Percentiles rank a stretch among this genome's conserved stretches.
Evolutionary conservation across 306 rosid genomes (phyloP).

Genomic region (Malus orientalis): DNA sequence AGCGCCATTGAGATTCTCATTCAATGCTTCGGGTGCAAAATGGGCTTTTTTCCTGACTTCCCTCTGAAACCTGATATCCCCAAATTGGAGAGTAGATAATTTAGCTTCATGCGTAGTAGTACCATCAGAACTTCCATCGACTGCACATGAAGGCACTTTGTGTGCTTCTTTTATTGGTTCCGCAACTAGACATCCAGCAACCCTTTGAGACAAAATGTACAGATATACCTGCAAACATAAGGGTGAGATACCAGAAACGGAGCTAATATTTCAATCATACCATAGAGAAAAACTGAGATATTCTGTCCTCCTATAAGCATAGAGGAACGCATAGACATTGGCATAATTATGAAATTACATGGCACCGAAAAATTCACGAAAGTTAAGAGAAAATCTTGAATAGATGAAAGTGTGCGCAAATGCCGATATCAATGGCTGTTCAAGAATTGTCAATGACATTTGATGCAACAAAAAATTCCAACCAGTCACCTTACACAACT

Average conservation of each 20-base stretch:
- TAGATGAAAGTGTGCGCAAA: background rate
- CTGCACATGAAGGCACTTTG: slow-evolving; percentile 40
- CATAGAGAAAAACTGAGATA: background rate
- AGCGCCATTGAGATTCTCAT: slow-evolving; percentile 31
- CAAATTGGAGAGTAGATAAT: slow-evolving; percentile 49
- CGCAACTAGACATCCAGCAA: slow-evolving; percentile 58
- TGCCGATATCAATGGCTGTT: background rate
- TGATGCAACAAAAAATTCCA: background rate
- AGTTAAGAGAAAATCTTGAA: background rate
- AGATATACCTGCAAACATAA: slow-evolving; percentile 47
- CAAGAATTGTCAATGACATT: background rate
- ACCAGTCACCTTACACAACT: slow-evolving; percentile 50
- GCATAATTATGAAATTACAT: background rate
- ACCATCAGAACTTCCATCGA: slow-evolving; percentile 12
- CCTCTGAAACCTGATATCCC: slow-evolving; percentile 58
- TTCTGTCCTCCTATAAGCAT: background rate
- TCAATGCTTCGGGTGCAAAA: slow-evolving; percentile 20
- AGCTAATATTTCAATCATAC: background rate
- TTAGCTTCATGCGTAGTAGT: slow-evolving; percentile 15
- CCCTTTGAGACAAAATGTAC: slow-evolving; percentile 46
- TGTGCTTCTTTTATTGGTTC: slow-evolving; percentile 71
- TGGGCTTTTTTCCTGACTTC: slow-evolving; percentile 39
- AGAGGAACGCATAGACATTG: background rate
- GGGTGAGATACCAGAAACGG: background rate
- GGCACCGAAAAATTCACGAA: background rate